Evolutionary conservation across 768 basidiomycete species (phyloP).

Genomic region (Tremella yokohamensis): DNA sequence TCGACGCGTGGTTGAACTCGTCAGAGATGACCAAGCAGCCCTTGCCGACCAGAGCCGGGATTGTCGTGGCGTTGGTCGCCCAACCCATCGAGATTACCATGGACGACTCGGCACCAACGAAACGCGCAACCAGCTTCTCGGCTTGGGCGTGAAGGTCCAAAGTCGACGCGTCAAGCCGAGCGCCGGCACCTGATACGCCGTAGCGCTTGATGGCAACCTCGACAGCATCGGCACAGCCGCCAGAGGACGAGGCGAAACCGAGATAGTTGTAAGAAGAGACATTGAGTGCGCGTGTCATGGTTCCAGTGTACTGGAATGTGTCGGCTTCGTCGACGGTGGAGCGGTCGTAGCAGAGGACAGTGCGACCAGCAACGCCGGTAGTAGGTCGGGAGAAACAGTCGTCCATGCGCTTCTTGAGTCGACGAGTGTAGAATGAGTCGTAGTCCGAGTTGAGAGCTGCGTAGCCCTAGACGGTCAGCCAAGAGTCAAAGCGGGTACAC

Average conservation of each 20-base stretch:
- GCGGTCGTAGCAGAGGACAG: conserved; percentile 80
- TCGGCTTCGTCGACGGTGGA: conserved; percentile 75
- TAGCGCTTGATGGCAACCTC: conserved; percentile 77
- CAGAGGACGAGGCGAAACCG: conserved; percentile 89
- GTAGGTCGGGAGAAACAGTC: conserved; percentile 91
- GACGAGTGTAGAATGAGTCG: conserved; percentile 97
- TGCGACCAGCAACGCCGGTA: conserved; percentile 92
- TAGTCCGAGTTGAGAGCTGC: conserved; percentile 97
- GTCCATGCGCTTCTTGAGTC: conserved; percentile 88
- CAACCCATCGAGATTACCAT: conserved; percentile 78
- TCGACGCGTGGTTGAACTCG: conserved; percentile 92
- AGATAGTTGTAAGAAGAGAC: conserved; percentile 99
- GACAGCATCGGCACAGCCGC: conserved; percentile 91
- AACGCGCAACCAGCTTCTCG: conserved; percentile 83
- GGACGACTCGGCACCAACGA: conserved; percentile 84
- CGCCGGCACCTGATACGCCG: conserved; percentile 71
- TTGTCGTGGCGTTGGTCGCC: conserved; percentile 61
- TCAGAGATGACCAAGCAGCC: conserved; percentile 95
- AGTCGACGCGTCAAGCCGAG: conserved; percentile 79
- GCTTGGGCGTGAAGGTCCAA: conserved; percentile 74
- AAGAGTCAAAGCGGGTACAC: not conserved
- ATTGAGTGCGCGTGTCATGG: conserved; percentile 79
- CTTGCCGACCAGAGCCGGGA: conserved; percentile 84
- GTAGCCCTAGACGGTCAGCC: conserved; percentile 64
- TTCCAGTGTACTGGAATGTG: conserved; percentile 70